Conservation (phyloP, 495 filamentous ascomycete species). For the Bombardia bombarda region DNA sequence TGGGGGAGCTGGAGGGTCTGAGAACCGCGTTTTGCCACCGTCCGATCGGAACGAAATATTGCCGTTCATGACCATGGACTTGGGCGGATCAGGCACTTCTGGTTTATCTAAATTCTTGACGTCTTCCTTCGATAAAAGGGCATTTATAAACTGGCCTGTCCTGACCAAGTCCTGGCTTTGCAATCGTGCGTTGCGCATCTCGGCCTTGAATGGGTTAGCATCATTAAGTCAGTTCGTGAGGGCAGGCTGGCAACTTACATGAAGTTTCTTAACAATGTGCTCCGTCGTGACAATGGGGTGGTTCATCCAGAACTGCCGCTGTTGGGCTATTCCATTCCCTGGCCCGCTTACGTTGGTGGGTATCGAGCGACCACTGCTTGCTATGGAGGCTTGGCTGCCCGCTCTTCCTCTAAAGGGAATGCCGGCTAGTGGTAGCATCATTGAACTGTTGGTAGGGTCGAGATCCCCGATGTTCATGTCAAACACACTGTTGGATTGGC, state of each 20-base stretch:
- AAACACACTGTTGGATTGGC: conserved; percentile 57
- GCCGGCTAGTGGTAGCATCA: conserved; percentile 50
- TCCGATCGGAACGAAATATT: conserved; percentile 40
- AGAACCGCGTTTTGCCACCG: conserved; percentile 62
- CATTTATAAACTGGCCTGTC: conserved; percentile 71
- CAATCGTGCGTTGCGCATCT: conserved; percentile 80
- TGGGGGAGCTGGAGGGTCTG: conserved; percentile 83
- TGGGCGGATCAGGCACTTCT: conserved; percentile 36
- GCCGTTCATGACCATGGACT: conserved; percentile 31
- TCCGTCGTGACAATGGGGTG: conserved; percentile 91
- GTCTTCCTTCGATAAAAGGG: conserved; percentile 63
- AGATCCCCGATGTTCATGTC: conserved; percentile 88
- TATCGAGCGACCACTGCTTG: conserved; percentile 48
- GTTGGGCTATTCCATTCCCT: conserved; percentile 32
- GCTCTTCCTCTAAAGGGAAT: conserved; percentile 56
- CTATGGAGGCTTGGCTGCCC: conserved; percentile 62
- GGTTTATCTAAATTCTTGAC: conserved; percentile 54
- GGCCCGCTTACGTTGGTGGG: conserved; percentile 54
- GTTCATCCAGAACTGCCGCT: conserved; percentile 63
- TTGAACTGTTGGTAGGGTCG: conserved; percentile 60
- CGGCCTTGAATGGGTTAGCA: conserved; percentile 48
- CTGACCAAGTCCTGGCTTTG: conserved; percentile 77
- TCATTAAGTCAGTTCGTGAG: neutral
- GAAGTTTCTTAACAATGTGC: conserved; percentile 87
- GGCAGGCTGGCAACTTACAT: conserved; percentile 50